Conservation (phyloP, 805 yeast genomes). For the Ogataea saltuana region DNA sequence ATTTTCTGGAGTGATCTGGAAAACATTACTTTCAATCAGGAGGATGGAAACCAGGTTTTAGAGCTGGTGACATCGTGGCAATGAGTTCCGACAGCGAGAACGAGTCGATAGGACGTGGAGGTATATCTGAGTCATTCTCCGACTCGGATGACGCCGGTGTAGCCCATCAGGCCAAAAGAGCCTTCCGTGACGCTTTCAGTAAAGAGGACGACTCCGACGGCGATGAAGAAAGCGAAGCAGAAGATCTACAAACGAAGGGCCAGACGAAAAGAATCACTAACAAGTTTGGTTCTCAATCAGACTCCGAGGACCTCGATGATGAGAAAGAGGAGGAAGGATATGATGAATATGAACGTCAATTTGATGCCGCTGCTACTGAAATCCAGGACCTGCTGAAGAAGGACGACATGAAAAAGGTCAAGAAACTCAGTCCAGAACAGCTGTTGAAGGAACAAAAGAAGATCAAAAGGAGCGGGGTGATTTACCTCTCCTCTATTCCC, state of each 20-base stretch:
- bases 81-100: slow-evolving; percentile 17
- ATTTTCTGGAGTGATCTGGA: slow-evolving; percentile 3
- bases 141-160: slow-evolving; percentile 3
- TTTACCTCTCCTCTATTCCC: slow-evolving; percentile 88
- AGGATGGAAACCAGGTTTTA: background rate
- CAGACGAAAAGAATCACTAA: slow-evolving; percentile 14
- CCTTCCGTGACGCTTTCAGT: slow-evolving; percentile 15
- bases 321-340: slow-evolving; percentile 18
- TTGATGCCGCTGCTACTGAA: slow-evolving; percentile 23
- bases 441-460: slow-evolving; percentile 55
- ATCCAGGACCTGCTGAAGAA: slow-evolving; percentile 22
- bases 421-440: slow-evolving; percentile 57
- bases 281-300: slow-evolving; percentile 16
- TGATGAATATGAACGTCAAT: slow-evolving; percentile 13
- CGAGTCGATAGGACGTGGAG: slow-evolving; percentile 4
- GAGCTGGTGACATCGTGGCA: no score
- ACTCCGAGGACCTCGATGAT: slow-evolving; percentile 10
- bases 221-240: slow-evolving; percentile 15
- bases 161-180: slow-evolving; percentile 9
- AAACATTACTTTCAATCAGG: slow-evolving; percentile 1
- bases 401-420: slow-evolving; percentile 43
- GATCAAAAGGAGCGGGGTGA: slow-evolving; percentile 78
- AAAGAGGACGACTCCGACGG: slow-evolving; percentile 12
- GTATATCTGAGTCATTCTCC: slow-evolving; percentile 2
- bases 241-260: slow-evolving; percentile 10